phyloP scores from a whole-genome alignment of 257 asterid genomes.

The Lavandula angustifolia region DNA sequence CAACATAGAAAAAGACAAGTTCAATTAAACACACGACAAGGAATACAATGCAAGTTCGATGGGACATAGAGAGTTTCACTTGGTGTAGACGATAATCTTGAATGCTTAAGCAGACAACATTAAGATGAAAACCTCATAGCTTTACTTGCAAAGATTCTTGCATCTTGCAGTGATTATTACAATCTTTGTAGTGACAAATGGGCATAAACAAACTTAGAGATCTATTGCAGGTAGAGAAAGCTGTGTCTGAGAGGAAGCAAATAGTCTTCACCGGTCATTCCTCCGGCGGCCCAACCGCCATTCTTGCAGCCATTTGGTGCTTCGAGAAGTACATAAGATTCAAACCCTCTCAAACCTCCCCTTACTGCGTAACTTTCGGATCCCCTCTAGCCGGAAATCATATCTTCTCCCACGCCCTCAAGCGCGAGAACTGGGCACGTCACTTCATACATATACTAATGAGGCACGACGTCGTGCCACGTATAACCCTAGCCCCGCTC shows the following conservation, averaged over 20 bases:
- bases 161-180: background rate
- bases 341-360: slow-evolving; percentile 32
- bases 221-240: slow-evolving; percentile 68
- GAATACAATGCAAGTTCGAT: too few species aligned
- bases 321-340: slow-evolving; percentile 60
- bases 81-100: background rate
- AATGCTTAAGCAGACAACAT: background rate
- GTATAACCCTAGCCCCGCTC: slow-evolving; percentile 68
- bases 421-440: slow-evolving; percentile 72
- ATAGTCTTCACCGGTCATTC: slow-evolving; percentile 82
- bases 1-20: too few species aligned
- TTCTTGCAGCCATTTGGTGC: slow-evolving; percentile 76
- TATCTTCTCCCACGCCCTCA: slow-evolving; percentile 74
- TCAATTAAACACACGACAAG: too few species aligned
- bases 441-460: slow-evolving; percentile 64
- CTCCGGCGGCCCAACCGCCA: slow-evolving; percentile 72
- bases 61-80: too few species aligned
- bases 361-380: slow-evolving; percentile 77
- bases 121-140: background rate
- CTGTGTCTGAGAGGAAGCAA: slow-evolving; percentile 61
- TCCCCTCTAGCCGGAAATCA: slow-evolving; percentile 65
- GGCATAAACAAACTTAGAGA: background rate
- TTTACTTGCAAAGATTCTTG: background rate
- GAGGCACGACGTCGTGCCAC: slow-evolving; percentile 74
- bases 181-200: slow-evolving; percentile 2